Percentiles rank a stretch among this genome's conserved stretches.
Evolutionary conservation across 2,329 filamentous ascomycete genomes (phyloP).

Genomic region (Apiospora saccharicola): DNA sequence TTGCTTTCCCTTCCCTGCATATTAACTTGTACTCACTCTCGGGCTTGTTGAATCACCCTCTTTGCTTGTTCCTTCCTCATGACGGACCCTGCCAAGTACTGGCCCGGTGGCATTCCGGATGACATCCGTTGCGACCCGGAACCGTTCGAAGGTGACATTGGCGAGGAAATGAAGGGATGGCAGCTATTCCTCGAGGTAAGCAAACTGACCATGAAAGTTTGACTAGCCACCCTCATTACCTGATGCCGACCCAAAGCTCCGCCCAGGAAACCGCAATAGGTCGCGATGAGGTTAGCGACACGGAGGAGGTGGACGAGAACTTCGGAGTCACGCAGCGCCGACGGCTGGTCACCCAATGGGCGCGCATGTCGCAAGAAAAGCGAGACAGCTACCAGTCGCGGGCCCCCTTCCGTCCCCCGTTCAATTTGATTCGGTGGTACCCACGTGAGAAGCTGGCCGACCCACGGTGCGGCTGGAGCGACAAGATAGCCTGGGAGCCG

Average conservation of each 20-base stretch:
- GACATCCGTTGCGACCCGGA: constrained; percentile 9
- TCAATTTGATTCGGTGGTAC: neutral
- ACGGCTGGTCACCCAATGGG: constrained; percentile 6
- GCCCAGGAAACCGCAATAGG: neutral
- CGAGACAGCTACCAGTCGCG: constrained; percentile 20
- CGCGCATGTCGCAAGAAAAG: neutral
- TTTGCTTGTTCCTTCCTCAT: neutral
- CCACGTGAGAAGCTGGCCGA: neutral
- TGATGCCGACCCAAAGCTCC: no score
- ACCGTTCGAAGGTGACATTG: neutral
- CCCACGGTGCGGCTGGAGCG: no score
- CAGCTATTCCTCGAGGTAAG: constrained; percentile 23
- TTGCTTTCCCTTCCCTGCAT: no score
- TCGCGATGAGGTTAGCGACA: neutral
- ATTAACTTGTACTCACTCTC: no score
- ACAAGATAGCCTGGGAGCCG: neutral
- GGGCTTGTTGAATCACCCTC: no score
- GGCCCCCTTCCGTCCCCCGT: neutral
- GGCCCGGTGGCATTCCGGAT: constrained; percentile 24
- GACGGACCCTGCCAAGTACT: constrained; percentile 23
- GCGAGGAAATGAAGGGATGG: constrained; percentile 19
- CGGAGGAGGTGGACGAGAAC: neutral
- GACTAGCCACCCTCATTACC: no score
- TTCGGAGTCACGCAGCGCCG: constrained; percentile 22
- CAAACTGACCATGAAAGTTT: neutral